These are phyloP conservation scores for Pelargonium fulgidum DNA, from an alignment of 441 rosid species.

Conservation along the genomic window DNA sequence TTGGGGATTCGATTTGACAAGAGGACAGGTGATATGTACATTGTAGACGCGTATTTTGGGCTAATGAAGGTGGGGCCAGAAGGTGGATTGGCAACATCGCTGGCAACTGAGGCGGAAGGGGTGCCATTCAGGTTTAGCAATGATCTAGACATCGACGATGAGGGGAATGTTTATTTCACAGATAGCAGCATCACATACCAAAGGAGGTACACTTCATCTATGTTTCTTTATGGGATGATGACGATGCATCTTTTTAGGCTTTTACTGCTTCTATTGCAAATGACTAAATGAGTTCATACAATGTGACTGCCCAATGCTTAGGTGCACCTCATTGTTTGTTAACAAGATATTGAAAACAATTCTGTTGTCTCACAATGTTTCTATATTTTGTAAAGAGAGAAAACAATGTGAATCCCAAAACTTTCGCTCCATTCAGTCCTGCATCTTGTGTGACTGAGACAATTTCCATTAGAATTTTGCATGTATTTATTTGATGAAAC, in stretches of 20 bases:
- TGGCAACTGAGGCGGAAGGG: constrained; percentile 73
- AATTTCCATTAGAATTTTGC: neutral
- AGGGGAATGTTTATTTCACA: constrained; percentile 78
- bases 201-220: constrained; percentile 40
- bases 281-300: neutral
- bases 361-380: neutral
- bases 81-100: constrained; percentile 74
- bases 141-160: constrained; percentile 78
- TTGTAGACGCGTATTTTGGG: constrained; percentile 87
- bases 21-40: constrained; percentile 71
- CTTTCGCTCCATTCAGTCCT: neutral
- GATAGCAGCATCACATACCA: constrained; percentile 74
- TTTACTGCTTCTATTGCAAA: neutral
- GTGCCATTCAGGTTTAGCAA: constrained; percentile 66
- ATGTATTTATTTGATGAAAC: neutral
- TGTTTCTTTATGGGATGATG: constrained; percentile 8
- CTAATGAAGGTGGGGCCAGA: constrained; percentile 83
- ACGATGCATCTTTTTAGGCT: constrained; percentile 4
- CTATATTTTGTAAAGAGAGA: neutral
- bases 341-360: neutral
- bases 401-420: neutral
- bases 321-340: neutral
- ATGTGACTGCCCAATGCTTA: neutral
- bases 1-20: constrained; percentile 75
- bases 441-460: neutral